These are phyloP conservation scores for Yamadazyma trypodendri DNA, from an alignment of 1,139 yeast genomes.

Conservation along the genomic window DNA sequence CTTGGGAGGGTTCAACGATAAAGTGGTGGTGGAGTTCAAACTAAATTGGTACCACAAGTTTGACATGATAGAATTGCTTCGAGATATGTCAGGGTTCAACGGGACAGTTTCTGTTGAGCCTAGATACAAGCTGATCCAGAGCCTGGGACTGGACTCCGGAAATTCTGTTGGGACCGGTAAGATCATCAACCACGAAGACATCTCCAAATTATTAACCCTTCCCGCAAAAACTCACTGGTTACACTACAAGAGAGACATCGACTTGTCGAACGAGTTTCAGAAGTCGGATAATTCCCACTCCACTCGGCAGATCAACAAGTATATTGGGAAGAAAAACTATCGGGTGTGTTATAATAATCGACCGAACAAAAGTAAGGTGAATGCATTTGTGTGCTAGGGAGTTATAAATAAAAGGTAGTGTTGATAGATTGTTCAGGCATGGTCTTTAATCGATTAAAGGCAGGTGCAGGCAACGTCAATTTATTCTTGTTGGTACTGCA, in stretches of 20 bases:
- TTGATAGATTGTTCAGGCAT: no score
- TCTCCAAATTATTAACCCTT: conserved; percentile 4
- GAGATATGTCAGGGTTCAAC: not conserved
- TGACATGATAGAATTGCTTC: conserved; percentile 24
- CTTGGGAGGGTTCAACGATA: conserved; percentile 19
- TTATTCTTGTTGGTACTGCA: conserved; percentile 19
- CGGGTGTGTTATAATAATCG: conserved; percentile 34
- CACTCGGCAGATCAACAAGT: conserved; percentile 26
- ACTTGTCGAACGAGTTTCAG: conserved; percentile 25
- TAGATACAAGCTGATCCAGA: not conserved
- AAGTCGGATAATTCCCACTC: conserved; percentile 23
- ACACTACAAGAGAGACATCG: conserved; percentile 36
- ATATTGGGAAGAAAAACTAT: conserved; percentile 7
- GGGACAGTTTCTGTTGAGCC: not conserved
- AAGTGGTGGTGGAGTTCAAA: conserved; percentile 24
- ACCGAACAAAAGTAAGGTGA: conserved; percentile 22
- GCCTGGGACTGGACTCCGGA: conserved; percentile 2
- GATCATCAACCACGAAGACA: conserved; percentile 4
- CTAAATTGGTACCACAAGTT: conserved; percentile 30
- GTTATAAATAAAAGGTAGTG: no score
- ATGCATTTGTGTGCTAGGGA: conserved; percentile 24
- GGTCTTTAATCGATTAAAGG: no score
- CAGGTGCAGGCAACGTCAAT: no score
- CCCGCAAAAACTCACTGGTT: conserved; percentile 27
- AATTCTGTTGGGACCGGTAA: not conserved